A percentile compares a stretch with the other conserved stretches of the same genome.
Evolutionary conservation across 805 yeast genomes (phyloP).

Genomic region (Candida schatavii): DNA sequence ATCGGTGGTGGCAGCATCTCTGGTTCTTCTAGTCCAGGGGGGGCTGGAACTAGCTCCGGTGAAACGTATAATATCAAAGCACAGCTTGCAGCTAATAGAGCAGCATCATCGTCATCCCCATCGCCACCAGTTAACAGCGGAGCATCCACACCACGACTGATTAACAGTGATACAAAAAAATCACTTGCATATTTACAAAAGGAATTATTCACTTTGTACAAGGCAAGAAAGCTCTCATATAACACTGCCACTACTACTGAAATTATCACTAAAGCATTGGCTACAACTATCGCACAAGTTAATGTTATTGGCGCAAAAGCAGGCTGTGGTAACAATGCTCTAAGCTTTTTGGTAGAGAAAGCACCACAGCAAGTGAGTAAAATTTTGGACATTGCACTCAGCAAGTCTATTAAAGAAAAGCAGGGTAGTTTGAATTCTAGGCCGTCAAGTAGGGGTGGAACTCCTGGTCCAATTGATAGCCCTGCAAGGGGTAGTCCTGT

Average conservation of each 20-base stretch:
- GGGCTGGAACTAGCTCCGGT: neutral
- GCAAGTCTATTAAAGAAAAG: constrained; percentile 62
- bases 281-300: constrained; percentile 89
- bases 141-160: constrained; percentile 18
- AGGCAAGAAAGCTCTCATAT: constrained; percentile 65
- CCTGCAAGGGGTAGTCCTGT: neutral
- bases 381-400: constrained; percentile 75
- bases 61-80: constrained; percentile 32
- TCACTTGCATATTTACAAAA: constrained; percentile 83
- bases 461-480: constrained; percentile 16
- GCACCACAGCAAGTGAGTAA: constrained; percentile 79
- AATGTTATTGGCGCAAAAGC: constrained; percentile 84
- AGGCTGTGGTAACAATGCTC: constrained; percentile 75
- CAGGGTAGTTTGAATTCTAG: constrained; percentile 23
- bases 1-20: constrained; percentile 7
- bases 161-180: constrained; percentile 62
- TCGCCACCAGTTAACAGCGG: constrained; percentile 2
- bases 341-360: constrained; percentile 72
- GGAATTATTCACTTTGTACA: constrained; percentile 76
- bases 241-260: constrained; percentile 82
- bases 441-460: constrained; percentile 20
- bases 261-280: constrained; percentile 84
- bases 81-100: constrained; percentile 46
- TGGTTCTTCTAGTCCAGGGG: constrained; percentile 8
- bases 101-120: constrained; percentile 12